A percentile compares a stretch with the other conserved stretches of the same genome.
Evolutionary conservation across 192 early-diverging fungal genomes (phyloP).

Genomic region (Diversispora eburnea): DNA sequence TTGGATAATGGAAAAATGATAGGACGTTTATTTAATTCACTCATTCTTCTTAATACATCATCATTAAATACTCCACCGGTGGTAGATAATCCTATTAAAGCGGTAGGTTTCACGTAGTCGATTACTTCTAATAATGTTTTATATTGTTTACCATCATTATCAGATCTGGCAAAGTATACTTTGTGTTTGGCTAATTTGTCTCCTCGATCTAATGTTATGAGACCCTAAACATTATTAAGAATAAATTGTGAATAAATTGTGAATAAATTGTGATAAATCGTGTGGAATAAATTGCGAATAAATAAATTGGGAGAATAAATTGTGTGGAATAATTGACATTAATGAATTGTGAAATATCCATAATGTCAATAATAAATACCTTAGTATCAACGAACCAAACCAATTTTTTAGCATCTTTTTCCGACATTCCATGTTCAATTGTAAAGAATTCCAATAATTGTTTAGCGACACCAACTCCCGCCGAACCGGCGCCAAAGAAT

Average conservation of each 20-base stretch:
- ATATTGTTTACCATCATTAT: constrained; percentile 80
- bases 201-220: constrained; percentile 85
- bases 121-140: constrained; percentile 69
- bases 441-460: constrained; percentile 82
- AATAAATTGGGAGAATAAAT: not conserved
- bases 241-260: not conserved
- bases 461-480: constrained; percentile 92
- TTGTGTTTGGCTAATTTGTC: constrained; percentile 82
- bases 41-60: constrained; percentile 71
- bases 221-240: constrained; percentile 44
- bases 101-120: constrained; percentile 85
- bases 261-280: not conserved
- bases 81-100: constrained; percentile 84
- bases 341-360: not conserved
- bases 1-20: constrained; percentile 92
- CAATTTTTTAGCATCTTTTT: constrained; percentile 64
- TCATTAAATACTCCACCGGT: constrained; percentile 74
- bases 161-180: constrained; percentile 79
- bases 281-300: not conserved
- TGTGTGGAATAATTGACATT: too few relatives aligned
- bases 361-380: constrained; percentile 27
- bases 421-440: constrained; percentile 67
- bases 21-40: constrained; percentile 67
- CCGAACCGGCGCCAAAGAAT: constrained; percentile 93
- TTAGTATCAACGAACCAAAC: constrained; percentile 91